Conservation (phyloP, 495 filamentous ascomycete species). For the Neurospora sp. region DNA sequence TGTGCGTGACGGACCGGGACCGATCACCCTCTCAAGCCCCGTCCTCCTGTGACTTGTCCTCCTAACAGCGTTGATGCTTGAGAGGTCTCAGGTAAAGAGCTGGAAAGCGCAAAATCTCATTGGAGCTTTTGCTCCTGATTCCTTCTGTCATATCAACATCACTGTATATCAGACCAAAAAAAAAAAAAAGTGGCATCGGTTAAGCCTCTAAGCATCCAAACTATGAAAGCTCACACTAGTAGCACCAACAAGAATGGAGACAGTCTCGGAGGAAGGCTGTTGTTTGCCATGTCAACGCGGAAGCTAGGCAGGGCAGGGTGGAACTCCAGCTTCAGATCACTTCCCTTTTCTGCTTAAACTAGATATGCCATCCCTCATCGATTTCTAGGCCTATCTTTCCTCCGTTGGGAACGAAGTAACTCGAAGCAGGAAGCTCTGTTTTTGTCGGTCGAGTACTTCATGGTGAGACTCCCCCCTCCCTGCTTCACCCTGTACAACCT, state of each 20-base stretch:
- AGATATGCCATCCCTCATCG: background rate
- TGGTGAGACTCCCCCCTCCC: background rate
- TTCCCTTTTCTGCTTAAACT: background rate
- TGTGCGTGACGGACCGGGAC: background rate
- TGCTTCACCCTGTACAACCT: background rate
- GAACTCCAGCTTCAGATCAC: background rate
- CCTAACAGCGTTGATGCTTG: background rate
- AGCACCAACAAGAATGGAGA: background rate
- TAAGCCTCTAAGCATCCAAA: background rate
- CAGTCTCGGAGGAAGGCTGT: background rate
- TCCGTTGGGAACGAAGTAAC: background rate
- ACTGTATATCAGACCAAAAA: background rate
- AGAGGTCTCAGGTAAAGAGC: background rate
- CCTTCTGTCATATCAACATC: background rate
- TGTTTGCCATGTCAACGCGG: background rate
- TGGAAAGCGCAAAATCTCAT: background rate
- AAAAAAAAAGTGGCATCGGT: background rate
- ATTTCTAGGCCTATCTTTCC: background rate
- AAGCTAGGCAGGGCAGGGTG: background rate
- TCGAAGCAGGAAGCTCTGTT: background rate
- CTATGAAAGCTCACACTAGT: background rate
- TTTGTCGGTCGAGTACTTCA: background rate
- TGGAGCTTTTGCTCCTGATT: background rate
- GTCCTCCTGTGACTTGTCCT: background rate
- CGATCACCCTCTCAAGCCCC: too few relatives aligned